Percentiles rank a stretch among this genome's conserved stretches.
These are phyloP conservation scores for Colletotrichum limetticola DNA, from an alignment of 2,329 filamentous ascomycete species.

Conservation along the genomic window DNA sequence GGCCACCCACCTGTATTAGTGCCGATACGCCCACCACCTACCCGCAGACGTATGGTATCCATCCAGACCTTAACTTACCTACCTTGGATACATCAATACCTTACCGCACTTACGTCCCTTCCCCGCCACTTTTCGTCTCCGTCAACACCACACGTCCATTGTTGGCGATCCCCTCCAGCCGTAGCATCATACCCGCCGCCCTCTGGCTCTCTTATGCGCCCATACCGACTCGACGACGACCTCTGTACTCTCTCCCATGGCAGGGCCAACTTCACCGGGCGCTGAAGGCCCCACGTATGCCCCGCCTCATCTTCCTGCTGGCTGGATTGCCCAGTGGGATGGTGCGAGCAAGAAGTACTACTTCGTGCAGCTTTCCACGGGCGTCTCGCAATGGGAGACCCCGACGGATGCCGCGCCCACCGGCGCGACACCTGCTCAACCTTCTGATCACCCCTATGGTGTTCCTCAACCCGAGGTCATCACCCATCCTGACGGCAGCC, in stretches of 20 bases:
- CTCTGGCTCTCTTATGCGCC: neutral
- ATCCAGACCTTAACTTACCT: neutral
- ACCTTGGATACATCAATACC: constrained; percentile 2
- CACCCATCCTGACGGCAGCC: constrained; percentile 70
- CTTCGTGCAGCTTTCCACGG: constrained; percentile 78
- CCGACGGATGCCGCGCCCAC: constrained; percentile 73
- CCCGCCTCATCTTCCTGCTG: constrained; percentile 70
- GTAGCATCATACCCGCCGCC: neutral
- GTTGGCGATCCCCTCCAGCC: constrained; percentile 6
- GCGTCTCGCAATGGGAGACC: constrained; percentile 79
- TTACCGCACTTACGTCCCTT: constrained; percentile 12
- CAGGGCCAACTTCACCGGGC: constrained; percentile 67
- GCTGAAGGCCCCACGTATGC: constrained; percentile 68
- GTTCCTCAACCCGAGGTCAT: constrained; percentile 66
- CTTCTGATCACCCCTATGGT: constrained; percentile 72
- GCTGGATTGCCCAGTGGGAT: constrained; percentile 79
- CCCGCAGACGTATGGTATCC: constrained; percentile 3
- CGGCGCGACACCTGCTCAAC: constrained; percentile 66
- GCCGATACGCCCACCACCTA: constrained; percentile 10
- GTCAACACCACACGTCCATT: constrained; percentile 11
- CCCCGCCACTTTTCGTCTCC: constrained; percentile 4
- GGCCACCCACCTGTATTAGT: constrained; percentile 2
- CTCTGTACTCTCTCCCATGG: constrained; percentile 50
- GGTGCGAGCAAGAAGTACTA: constrained; percentile 73
- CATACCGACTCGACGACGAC: constrained; percentile 5